phyloP scores from a whole-genome alignment of 2,329 filamentous ascomycete species.

The Fusarium ramigenum region DNA sequence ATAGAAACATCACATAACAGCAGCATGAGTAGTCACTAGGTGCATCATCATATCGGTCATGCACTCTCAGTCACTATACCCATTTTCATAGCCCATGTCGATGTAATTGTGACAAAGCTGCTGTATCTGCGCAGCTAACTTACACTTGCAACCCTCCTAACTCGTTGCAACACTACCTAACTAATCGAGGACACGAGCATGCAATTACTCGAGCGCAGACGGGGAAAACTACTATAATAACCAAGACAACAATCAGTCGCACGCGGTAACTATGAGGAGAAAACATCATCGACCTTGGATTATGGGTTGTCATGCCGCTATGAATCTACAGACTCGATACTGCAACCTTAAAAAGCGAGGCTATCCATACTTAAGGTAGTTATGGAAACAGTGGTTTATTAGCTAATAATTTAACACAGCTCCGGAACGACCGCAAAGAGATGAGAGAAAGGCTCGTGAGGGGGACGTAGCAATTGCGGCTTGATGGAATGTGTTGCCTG shows the following conservation, averaged over 20 bases:
- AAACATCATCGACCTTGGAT: not conserved
- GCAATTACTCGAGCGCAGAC: not conserved
- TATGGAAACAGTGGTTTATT: not conserved
- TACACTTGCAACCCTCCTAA: conserved; percentile 19
- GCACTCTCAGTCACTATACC: conserved; percentile 9
- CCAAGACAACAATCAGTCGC: not conserved
- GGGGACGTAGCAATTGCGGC: conserved; percentile 2
- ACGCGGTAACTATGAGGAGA: not conserved
- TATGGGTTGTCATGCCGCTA: not conserved
- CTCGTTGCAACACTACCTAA: conserved; percentile 13
- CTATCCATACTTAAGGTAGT: not conserved
- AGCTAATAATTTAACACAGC: not conserved
- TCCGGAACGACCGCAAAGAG: not conserved
- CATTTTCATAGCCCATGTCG: not conserved
- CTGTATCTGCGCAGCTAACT: not conserved
- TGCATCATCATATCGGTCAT: conserved; percentile 7
- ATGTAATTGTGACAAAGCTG: conserved; percentile 8
- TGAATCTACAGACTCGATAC: not conserved
- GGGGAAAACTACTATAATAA: not conserved
- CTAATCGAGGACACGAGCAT: not conserved
- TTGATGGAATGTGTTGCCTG: conserved; percentile 5
- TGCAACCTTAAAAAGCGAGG: not conserved
- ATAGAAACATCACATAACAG: conserved; percentile 1
- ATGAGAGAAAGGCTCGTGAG: not conserved
- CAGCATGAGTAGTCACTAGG: not conserved